phyloP scores from a whole-genome alignment of 139 green algal genomes.

The Closterium sp. region DNA sequence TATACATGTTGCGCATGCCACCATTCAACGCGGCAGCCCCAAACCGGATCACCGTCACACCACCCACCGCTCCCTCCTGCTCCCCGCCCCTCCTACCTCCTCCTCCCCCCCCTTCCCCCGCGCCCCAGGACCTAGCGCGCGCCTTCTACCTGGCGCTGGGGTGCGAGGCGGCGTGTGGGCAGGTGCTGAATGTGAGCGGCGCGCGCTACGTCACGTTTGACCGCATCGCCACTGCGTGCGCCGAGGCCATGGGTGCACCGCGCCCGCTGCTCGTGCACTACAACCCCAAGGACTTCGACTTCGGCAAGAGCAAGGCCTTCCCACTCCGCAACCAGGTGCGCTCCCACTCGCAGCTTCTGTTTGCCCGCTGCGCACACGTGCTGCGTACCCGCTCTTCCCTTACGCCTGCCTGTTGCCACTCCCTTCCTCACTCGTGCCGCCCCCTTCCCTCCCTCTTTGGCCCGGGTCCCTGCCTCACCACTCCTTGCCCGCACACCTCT shows the following conservation, averaged over 20 bases:
- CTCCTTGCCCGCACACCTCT: not conserved
- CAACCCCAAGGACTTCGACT: constrained; percentile 93
- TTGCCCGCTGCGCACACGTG: not conserved
- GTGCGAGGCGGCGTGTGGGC: constrained; percentile 45
- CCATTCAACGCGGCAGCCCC: too few species aligned
- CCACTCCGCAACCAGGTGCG: constrained; percentile 68
- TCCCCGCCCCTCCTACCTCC: too few species aligned
- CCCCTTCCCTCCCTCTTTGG: too few species aligned
- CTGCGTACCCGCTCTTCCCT: not conserved
- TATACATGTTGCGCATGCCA: too few species aligned
- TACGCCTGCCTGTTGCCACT: not conserved
- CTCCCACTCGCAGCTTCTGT: not conserved
- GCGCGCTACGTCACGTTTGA: constrained; percentile 89
- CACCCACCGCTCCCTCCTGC: too few species aligned
- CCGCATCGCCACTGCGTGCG: constrained; percentile 87
- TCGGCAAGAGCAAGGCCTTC: constrained; percentile 89
- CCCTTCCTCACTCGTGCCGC: too few species aligned
- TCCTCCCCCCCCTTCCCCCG: not conserved
- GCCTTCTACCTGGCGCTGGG: constrained; percentile 70
- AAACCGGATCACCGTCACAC: too few species aligned
- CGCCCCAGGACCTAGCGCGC: constrained; percentile 54
- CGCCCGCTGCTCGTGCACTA: constrained; percentile 90
- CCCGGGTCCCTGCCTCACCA: too few species aligned
- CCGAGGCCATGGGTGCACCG: constrained; percentile 70
- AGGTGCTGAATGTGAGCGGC: constrained; percentile 59